phyloP scores from a whole-genome alignment of 2,329 filamentous ascomycete species.

The Ophiostoma pallidulum region DNA sequence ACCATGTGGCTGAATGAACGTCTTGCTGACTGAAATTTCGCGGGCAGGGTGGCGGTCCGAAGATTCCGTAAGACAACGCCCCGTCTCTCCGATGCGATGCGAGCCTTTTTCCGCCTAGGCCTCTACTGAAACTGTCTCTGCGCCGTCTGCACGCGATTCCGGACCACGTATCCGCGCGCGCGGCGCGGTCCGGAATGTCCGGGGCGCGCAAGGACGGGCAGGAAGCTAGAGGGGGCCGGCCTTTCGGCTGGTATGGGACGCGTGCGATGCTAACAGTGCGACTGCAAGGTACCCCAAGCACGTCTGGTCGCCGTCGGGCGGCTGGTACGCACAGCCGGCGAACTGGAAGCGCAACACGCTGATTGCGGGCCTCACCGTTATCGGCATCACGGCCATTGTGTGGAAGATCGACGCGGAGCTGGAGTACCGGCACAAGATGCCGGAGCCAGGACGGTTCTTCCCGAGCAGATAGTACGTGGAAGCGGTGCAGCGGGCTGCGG shows the following conservation, averaged over 20 bases:
- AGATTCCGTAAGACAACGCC: constrained; percentile 49
- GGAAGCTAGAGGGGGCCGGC: too few relatives aligned
- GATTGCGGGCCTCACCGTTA: constrained; percentile 30
- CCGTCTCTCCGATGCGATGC: too few relatives aligned
- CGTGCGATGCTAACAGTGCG: too few relatives aligned
- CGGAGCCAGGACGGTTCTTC: constrained; percentile 68
- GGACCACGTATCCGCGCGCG: too few relatives aligned
- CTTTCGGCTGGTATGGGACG: too few relatives aligned
- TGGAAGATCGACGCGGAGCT: constrained; percentile 66
- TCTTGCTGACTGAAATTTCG: constrained; percentile 24
- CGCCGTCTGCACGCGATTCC: too few relatives aligned
- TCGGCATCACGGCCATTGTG: constrained; percentile 53
- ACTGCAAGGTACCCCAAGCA: constrained; percentile 80
- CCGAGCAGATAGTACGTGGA: constrained; percentile 73
- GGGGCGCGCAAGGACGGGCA: too few relatives aligned
- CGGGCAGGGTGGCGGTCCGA: constrained; percentile 63
- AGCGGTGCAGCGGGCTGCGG: too few relatives aligned
- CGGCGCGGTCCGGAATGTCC: too few relatives aligned
- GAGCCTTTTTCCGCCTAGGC: too few relatives aligned
- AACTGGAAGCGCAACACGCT: constrained; percentile 92
- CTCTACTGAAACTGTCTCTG: too few relatives aligned
- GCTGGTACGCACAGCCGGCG: constrained; percentile 89
- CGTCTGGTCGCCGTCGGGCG: constrained; percentile 97
- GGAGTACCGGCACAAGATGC: constrained; percentile 68
- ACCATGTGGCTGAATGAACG: not conserved